Base-by-base conservation (phyloP, 139 green algal species). In the Picochlorum sp. region DNA sequence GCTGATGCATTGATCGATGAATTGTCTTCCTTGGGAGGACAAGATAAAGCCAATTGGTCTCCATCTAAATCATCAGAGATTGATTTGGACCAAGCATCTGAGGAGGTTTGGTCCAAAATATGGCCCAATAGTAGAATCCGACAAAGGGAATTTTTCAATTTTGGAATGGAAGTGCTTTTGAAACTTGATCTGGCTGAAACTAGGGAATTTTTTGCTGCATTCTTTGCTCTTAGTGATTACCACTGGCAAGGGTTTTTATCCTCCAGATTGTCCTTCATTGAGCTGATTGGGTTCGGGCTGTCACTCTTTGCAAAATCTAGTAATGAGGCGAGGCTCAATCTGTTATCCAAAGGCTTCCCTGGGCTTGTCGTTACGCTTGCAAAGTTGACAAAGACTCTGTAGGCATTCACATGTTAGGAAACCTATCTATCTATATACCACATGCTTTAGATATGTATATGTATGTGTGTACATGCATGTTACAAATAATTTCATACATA, bases 201-300 rank as follows among this genome's bases (percentile, higher is more conserved):
- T 10, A 80, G 93, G 4, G 68, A 92, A 24, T 98, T 98, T 72
- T 98, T 98, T 71, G 60, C 77, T 24, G 90, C 93, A 21, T 98
- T 98, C 75, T 98, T 98, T 80, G 74, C 73, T 20, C 79, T 98
- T 2, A 84, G 74, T 13, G 76, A 88, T 69, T 89, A 82, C 72
- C 77, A 96, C 71, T 98, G 93, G 92, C 86, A 91, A 21, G 93
- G 93, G 49, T 98, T 98, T 78, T 78, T 98, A 23, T 96, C 88
- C 3, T 77, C 84, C 9, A 76, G 86, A 20, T 77, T 96, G 1
- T 79, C 76, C 30, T 92, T 96, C 70, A 30, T 62, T 10, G 61
- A 88, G 74, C 81, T 95, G n/a, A 80, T 95, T 62, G 73, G 57
- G 4, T 96, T 97, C 77, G 91, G 91, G 4, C 75, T 96, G 54